Conservation (phyloP, 495 filamentous ascomycete species). For the Hyaloscypha variabilis region DNA sequence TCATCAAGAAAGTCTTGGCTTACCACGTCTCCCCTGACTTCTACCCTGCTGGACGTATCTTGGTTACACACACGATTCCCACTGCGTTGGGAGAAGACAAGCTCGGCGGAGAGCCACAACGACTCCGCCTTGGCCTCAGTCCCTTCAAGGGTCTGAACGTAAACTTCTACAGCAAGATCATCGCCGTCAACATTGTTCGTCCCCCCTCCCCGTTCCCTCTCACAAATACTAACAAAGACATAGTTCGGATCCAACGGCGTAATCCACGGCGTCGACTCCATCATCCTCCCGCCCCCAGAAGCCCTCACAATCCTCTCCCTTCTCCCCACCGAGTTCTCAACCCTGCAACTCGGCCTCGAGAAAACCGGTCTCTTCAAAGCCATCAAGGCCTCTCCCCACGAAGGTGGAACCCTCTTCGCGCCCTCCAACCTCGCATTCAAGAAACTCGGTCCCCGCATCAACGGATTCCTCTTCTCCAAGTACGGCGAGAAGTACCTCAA, state of each 20-base stretch:
- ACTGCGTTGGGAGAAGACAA: slow-evolving; percentile 57
- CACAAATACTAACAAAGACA: neutral
- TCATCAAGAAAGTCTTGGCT: slow-evolving; percentile 62
- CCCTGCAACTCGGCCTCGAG: slow-evolving; percentile 67
- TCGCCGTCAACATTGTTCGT: slow-evolving; percentile 67
- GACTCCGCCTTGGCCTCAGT: slow-evolving; percentile 61
- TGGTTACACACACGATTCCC: slow-evolving; percentile 69
- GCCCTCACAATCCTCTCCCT: slow-evolving; percentile 61
- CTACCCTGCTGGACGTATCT: slow-evolving; percentile 60
- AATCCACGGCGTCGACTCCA: slow-evolving; percentile 71
- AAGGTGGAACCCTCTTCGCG: slow-evolving; percentile 72
- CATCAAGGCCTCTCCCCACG: slow-evolving; percentile 41
- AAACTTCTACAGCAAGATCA: slow-evolving; percentile 72
- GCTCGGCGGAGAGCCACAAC: slow-evolving; percentile 59
- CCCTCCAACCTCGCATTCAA: slow-evolving; percentile 77
- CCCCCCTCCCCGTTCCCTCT: slow-evolving; percentile 1
- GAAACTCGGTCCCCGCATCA: slow-evolving; percentile 67
- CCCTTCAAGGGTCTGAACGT: slow-evolving; percentile 58
- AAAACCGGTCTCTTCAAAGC: slow-evolving; percentile 65
- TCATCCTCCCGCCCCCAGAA: slow-evolving; percentile 74
- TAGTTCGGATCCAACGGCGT: slow-evolving; percentile 72
- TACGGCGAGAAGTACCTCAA: slow-evolving; percentile 69
- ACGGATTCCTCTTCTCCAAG: slow-evolving; percentile 78
- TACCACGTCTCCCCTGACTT: slow-evolving; percentile 73
- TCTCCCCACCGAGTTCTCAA: slow-evolving; percentile 74